Evolutionary conservation across 805 yeast genomes (phyloP).

Genomic region (Ogataea glucozyma): DNA sequence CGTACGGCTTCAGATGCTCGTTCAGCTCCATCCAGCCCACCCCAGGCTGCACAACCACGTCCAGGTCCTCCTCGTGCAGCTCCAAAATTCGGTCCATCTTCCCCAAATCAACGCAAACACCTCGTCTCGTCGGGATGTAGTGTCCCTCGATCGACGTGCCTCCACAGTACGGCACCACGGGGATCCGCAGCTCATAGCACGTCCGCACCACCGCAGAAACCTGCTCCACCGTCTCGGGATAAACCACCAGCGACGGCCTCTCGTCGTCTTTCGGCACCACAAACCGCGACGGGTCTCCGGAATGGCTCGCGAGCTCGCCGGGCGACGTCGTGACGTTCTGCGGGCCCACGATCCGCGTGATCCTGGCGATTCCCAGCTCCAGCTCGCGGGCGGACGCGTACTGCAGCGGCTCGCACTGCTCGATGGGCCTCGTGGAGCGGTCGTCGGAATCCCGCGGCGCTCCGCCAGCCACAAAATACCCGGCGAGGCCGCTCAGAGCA

Average conservation of each 20-base stretch:
- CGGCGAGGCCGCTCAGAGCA: constrained; percentile 2
- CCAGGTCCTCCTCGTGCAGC: constrained; percentile 64
- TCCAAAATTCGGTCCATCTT: constrained; percentile 58
- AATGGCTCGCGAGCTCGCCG: constrained; percentile 33
- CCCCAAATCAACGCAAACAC: constrained; percentile 61
- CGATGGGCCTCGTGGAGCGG: constrained; percentile 36
- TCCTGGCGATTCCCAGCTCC: constrained; percentile 50
- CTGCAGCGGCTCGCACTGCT: constrained; percentile 44
- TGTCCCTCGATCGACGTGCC: constrained; percentile 83
- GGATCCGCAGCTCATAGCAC: constrained; percentile 62
- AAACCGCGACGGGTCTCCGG: constrained; percentile 36
- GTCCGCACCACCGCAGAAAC: constrained; percentile 63
- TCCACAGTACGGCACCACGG: constrained; percentile 74
- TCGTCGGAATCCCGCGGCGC: too few species aligned
- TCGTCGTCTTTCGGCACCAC: constrained; percentile 33
- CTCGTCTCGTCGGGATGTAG: constrained; percentile 65
- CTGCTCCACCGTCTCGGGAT: constrained; percentile 63
- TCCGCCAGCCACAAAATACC: constrained; percentile 3
- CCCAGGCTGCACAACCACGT: constrained; percentile 77
- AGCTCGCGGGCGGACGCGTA: constrained; percentile 57
- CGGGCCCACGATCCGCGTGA: constrained; percentile 53
- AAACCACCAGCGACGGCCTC: constrained; percentile 49
- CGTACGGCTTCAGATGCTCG: constrained; percentile 49
- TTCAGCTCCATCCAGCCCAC: constrained; percentile 74
- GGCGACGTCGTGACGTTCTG: constrained; percentile 47